Evolutionary conservation across 2,329 filamentous ascomycete species (phyloP), one percentile per base, ranked within the genome.

Genomic region (Apiospora arundinis): DNA sequence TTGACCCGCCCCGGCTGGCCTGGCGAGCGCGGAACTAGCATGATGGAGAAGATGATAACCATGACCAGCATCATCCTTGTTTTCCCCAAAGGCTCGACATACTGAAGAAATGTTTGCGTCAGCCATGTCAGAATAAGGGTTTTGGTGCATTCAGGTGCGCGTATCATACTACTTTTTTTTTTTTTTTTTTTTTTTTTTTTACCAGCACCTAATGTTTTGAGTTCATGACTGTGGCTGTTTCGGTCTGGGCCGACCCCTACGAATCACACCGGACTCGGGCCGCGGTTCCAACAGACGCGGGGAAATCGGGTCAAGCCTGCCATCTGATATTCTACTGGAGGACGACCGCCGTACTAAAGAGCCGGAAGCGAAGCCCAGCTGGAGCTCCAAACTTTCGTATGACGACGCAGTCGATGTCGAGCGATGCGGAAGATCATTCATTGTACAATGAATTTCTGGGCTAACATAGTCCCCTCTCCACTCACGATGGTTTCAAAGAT

Each of bases 241-340:
- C 32, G 56, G 32, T 23, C 56, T 63, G 56, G n/a, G 40, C 56
- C 56, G 56, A 63, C 32, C 28, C 56, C 56, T 32, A n/a, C 32
- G 56, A 40, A 23, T 40, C 56, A 63, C 7, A 40, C 56, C 32
- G n/a, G 32, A 40, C 28, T 60, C 32, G 32, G 18, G 28, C 25
- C 28, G 40, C 52, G 52, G 28, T n/a, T 60, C 28, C 18, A 21
- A 60, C 52, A 60, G 18, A 37, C 56, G 28, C 32, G 32, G 56
- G 56, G 49, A 18, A 60, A 11, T 16, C 16, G 52, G 52, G 52
- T 14, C 28, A 37, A 40, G 37, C 56, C 56, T 40, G 56, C 56
- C 56, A 63, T 63, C 56, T n/a, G 56, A 63, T 37, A 18, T 63
- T 28, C 40, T 12, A 32, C 37, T 18, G 14, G 21, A 37, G 56